Evolutionary conservation across 495 filamentous ascomycete species (phyloP).

Genomic region (Glonium stellatum): DNA sequence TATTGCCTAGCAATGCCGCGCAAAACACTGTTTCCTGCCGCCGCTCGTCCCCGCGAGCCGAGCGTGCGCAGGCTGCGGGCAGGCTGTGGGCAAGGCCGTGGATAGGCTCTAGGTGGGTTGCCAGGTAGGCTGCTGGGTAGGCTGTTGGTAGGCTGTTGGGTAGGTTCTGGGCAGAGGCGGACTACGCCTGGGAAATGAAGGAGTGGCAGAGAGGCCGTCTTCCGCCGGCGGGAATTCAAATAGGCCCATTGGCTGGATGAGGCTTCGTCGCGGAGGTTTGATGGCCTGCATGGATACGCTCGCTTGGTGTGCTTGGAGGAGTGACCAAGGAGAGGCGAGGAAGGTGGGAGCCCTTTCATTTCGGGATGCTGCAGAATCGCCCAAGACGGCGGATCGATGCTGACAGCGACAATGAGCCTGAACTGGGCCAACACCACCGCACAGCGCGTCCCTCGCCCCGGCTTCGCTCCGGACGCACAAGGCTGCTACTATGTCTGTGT

Average conservation of each 20-base stretch:
- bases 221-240: neutral
- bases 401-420: constrained; percentile 30
- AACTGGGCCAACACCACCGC: constrained; percentile 8
- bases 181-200: constrained; percentile 4
- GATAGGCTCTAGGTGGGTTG: too few relatives aligned
- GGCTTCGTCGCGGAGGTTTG: constrained; percentile 22
- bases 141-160: too few relatives aligned
- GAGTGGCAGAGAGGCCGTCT: neutral
- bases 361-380: constrained; percentile 30
- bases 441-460: too few relatives aligned
- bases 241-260: constrained; percentile 18
- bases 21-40: too few relatives aligned
- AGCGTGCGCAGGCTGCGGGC: too few relatives aligned
- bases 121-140: too few relatives aligned
- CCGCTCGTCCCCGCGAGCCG: too few relatives aligned
- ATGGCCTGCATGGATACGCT: constrained; percentile 22
- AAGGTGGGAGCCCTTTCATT: constrained; percentile 26
- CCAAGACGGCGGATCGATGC: constrained; percentile 25
- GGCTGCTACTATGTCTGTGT: constrained; percentile 7
- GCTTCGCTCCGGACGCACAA: constrained; percentile 2
- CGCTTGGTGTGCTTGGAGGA: constrained; percentile 3
- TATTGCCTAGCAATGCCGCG: constrained; percentile 10
- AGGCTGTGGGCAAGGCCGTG: too few relatives aligned
- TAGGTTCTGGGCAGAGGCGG: neutral
- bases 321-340: constrained; percentile 11